These are phyloP conservation scores for Hanseniaspora jakobsenii DNA, from an alignment of 805 yeast species.

Conservation along the genomic window DNA sequence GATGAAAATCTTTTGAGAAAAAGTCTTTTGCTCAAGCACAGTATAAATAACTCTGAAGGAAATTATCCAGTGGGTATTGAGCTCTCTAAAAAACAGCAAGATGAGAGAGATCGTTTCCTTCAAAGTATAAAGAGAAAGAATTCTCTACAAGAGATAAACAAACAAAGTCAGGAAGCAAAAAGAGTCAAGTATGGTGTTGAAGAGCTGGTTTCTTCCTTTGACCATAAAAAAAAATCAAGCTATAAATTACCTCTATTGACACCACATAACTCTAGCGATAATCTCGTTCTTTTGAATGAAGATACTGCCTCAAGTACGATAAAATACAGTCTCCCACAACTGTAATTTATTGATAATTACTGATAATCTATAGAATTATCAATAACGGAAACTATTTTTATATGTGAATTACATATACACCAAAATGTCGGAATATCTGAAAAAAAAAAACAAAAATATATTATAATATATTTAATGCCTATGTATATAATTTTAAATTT, in stretches of 20 bases:
- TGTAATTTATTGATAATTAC: background rate
- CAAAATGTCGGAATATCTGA: too few relatives aligned
- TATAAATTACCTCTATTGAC: slow-evolving; percentile 9
- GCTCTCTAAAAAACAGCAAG: slow-evolving; percentile 4
- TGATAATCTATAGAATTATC: too few relatives aligned
- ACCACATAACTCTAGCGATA: slow-evolving; percentile 10
- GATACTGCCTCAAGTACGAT: too few relatives aligned
- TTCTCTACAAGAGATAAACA: background rate
- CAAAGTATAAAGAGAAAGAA: slow-evolving; percentile 12
- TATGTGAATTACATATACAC: too few relatives aligned
- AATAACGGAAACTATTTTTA: too few relatives aligned
- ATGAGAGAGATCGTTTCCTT: slow-evolving; percentile 12
- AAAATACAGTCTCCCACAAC: slow-evolving; percentile 6
- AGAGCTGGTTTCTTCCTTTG: slow-evolving; percentile 14
- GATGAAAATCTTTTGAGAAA: slow-evolving; percentile 10
- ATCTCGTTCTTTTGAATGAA: too few relatives aligned
- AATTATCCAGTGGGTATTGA: slow-evolving; percentile 5
- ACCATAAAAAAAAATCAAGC: background rate
- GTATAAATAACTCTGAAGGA: background rate
- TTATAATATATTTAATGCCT: background rate
- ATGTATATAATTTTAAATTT: background rate
- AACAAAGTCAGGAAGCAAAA: background rate
- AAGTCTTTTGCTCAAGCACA: background rate
- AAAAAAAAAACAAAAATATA: background rate
- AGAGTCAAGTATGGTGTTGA: slow-evolving; percentile 13